phyloP scores from a whole-genome alignment of 106 monocot species.

The Allium fistulosum region DNA sequence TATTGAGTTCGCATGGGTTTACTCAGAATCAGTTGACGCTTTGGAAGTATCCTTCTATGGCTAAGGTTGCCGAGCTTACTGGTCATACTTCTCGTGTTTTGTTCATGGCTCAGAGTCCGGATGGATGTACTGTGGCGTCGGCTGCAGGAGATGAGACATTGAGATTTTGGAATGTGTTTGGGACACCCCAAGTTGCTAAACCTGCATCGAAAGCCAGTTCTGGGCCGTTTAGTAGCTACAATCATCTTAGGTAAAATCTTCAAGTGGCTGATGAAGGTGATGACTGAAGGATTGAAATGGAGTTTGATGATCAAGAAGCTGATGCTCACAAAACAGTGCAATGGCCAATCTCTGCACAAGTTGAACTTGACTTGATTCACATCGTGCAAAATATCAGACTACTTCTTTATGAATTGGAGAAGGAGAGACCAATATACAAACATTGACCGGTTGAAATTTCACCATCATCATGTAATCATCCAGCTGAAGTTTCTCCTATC shows the following conservation, averaged over 20 bases:
- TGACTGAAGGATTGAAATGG: neutral
- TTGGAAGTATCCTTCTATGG: conserved; percentile 26
- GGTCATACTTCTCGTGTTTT: conserved; percentile 30
- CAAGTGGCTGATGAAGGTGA: neutral
- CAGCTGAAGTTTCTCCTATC: too few relatives aligned
- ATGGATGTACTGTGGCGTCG: conserved; percentile 39
- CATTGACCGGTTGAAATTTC: too few relatives aligned
- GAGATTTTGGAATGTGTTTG: conserved; percentile 33
- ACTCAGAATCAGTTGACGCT: conserved; percentile 24
- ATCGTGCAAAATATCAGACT: too few relatives aligned
- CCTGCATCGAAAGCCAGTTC: conserved; percentile 12
- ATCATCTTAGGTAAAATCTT: conserved; percentile 15
- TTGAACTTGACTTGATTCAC: too few relatives aligned
- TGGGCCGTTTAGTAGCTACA: conserved; percentile 21
- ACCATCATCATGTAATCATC: too few relatives aligned
- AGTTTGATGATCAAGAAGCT: too few relatives aligned
- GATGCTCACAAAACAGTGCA: too few relatives aligned
- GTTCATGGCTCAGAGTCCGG: conserved; percentile 36
- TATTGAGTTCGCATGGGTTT: conserved; percentile 69
- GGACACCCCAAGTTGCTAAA: conserved; percentile 15
- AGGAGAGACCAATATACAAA: too few relatives aligned
- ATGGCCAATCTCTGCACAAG: too few relatives aligned
- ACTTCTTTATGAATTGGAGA: too few relatives aligned
- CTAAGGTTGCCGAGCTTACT: conserved; percentile 15
- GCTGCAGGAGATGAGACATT: conserved; percentile 39